phyloP scores from a whole-genome alignment of 2,329 filamentous ascomycete genomes.

The Diaporthe nobilis region DNA sequence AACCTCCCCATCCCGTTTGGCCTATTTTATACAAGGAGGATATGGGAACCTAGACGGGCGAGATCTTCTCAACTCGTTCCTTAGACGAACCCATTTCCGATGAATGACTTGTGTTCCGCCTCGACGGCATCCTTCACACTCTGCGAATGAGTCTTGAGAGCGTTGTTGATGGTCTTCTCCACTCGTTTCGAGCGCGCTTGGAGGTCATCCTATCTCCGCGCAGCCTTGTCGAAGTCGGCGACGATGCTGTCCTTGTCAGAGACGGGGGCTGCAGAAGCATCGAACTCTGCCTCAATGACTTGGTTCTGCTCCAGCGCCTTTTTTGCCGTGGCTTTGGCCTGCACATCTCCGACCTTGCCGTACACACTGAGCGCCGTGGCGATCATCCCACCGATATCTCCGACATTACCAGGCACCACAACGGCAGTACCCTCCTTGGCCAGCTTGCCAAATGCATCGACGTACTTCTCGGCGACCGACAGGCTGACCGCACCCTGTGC shows the following conservation, averaged over 20 bases:
- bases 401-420: slow-evolving; percentile 96
- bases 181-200: not conserved
- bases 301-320: slow-evolving; percentile 57
- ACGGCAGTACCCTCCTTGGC: slow-evolving; percentile 96
- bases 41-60: not conserved
- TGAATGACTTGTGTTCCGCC: slow-evolving; percentile 3
- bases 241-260: slow-evolving; percentile 47
- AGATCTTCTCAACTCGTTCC: not conserved
- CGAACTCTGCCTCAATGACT: slow-evolving; percentile 42
- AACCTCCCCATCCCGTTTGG: not conserved
- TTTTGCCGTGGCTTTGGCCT: slow-evolving; percentile 77
- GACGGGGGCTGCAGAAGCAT: not conserved
- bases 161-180: not conserved
- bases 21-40: slow-evolving; percentile 23
- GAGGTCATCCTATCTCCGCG: slow-evolving; percentile 38
- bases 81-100: slow-evolving; percentile 9
- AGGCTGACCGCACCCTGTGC: slow-evolving; percentile 90
- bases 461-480: slow-evolving; percentile 96
- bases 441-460: slow-evolving; percentile 89
- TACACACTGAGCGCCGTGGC: slow-evolving; percentile 96
- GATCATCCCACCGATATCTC: slow-evolving; percentile 97
- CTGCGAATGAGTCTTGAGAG: not conserved
- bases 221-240: slow-evolving; percentile 48
- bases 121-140: not conserved
- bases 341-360: slow-evolving; percentile 88